Evolutionary conservation across 2,329 filamentous ascomycete genomes (phyloP), one percentile per base, ranked within the genome.

Genomic region (Xylaria sp.): DNA sequence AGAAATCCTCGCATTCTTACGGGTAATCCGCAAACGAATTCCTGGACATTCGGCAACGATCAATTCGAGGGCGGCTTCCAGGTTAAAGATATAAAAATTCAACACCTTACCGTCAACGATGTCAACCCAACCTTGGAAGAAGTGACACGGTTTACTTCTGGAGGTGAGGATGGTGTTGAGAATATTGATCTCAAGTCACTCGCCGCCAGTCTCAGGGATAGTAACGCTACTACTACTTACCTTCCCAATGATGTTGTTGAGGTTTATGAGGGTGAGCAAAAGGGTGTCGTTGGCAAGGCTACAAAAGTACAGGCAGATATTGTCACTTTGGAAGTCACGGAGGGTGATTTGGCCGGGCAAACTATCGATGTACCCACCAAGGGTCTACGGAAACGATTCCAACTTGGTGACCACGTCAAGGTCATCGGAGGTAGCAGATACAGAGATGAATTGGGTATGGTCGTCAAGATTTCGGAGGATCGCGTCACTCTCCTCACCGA

Each of bases 341-440:
- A 96, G 72, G 95, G 95, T 49, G 89, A 91, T 42, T 82, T 98
- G 28, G 83, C 81, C 54, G 94, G 94, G 9, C 91, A 96, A 75
- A 88, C 85, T 4, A 95, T 99, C 47, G 94, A 98, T 75, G 94
- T 96, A 11, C 95, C 95, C 1, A 90, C 93, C 66, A 96, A 95
- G 78, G 92, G 92, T 46, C 83, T 99, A 25, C 91, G 95, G 61
- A 99, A 99, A 79, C 87, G 92, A 31, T 99, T 99, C 84, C 88
- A 86, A 68, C 86, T 94, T 65, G 95, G 95, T 82, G 95, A 99
- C 73, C 95, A 99, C 74, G 95, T 99, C 81, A 98, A 98, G 81
- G 95, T 99, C 69, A 96, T 97, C 74, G 94, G 95, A 58, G 94
- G 94, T 40, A 97, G 94, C 79, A 91, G 92, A 71, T 98, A 94